These are phyloP conservation scores for Venturia pyrina DNA, from an alignment of 2,329 filamentous ascomycete genomes.

Conservation along the genomic window DNA sequence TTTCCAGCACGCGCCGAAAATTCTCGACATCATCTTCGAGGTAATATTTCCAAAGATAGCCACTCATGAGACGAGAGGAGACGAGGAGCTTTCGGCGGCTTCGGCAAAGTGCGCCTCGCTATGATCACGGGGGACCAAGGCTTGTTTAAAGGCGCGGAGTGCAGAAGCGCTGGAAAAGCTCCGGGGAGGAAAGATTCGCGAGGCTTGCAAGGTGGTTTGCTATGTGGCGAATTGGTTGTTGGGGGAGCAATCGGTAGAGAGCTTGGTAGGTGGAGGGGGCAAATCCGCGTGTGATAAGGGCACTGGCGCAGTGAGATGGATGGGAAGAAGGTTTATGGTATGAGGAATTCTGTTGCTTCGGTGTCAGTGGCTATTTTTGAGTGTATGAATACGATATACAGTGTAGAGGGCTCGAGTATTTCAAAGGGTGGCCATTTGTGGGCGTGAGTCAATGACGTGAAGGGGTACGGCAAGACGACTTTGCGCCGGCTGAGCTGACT, in stretches of 20 bases:
- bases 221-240: neutral
- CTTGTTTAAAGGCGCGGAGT: conserved; percentile 67
- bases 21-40: conserved; percentile 95
- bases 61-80: conserved; percentile 64
- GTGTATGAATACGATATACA: neutral
- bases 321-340: neutral
- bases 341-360: neutral
- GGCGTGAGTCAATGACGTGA: conserved; percentile 2
- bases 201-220: neutral
- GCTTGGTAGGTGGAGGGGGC: neutral
- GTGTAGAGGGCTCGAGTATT: neutral
- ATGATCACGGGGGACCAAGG: conserved; percentile 78
- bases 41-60: conserved; percentile 92
- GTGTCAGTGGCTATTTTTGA: neutral
- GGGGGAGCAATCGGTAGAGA: neutral
- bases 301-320: neutral
- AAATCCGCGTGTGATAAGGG: neutral
- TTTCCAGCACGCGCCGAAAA: conserved; percentile 81
- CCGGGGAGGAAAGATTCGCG: conserved; percentile 15
- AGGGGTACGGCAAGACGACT: neutral
- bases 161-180: conserved; percentile 39
- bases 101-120: conserved; percentile 69
- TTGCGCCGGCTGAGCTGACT: conserved; percentile 1
- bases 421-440: neutral
- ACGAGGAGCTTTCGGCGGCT: conserved; percentile 36